Percentiles rank a stretch among this genome's conserved stretches.
Evolutionary conservation across 2,329 filamentous ascomycete genomes (phyloP).

Genomic region (Arthrobotrys megalospora): DNA sequence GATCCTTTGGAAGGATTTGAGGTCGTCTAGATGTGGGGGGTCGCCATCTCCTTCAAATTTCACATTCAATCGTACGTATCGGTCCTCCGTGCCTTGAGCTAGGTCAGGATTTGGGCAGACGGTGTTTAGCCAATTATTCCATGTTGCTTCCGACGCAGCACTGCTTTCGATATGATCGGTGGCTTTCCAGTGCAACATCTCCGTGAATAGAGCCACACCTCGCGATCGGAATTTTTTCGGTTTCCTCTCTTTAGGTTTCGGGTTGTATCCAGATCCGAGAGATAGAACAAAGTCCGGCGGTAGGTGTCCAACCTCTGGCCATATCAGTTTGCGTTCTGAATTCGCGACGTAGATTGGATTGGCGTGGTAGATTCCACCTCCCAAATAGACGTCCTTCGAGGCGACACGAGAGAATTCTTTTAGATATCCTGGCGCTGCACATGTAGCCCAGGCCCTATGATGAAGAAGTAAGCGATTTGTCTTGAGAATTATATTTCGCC

Average conservation of each 20-base stretch:
- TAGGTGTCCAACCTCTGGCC: constrained; percentile 63
- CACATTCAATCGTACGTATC: constrained; percentile 10
- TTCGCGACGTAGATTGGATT: constrained; percentile 72
- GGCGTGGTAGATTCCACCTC: constrained; percentile 71
- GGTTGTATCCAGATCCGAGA: constrained; percentile 64
- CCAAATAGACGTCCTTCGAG: constrained; percentile 70
- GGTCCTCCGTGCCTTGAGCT: not conserved
- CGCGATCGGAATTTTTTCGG: constrained; percentile 28
- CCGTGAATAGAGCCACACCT: constrained; percentile 33
- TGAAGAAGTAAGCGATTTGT: constrained; percentile 26
- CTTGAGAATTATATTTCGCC: not conserved
- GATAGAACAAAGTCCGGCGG: constrained; percentile 66
- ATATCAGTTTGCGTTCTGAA: constrained; percentile 68
- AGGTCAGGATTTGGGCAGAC: not conserved
- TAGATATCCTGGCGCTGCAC: constrained; percentile 71
- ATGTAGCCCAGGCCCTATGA: constrained; percentile 69
- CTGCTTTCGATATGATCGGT: constrained; percentile 60
- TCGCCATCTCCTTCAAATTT: constrained; percentile 1
- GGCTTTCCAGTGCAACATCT: constrained; percentile 51
- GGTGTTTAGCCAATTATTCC: constrained; percentile 62
- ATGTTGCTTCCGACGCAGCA: constrained; percentile 62
- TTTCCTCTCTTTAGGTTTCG: constrained; percentile 6
- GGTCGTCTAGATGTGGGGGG: constrained; percentile 27
- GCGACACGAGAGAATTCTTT: constrained; percentile 71
- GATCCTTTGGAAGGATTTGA: constrained; percentile 7